phyloP scores from a whole-genome alignment of 2,329 filamentous ascomycete species.

The Mollisia scopiformis region DNA sequence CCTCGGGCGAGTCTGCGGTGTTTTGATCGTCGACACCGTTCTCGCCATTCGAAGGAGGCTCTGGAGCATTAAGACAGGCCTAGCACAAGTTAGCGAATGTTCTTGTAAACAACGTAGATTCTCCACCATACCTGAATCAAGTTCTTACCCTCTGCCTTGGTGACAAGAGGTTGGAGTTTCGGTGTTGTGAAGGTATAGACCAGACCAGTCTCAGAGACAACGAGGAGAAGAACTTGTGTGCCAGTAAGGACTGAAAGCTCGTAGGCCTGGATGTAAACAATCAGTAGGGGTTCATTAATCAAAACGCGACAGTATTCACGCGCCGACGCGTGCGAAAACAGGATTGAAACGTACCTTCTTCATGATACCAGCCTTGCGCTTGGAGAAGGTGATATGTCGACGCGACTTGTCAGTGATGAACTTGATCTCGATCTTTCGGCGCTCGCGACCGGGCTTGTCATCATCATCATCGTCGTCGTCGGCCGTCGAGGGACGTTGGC shows the following conservation, averaged over 20 bases:
- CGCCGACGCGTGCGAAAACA: conserved; percentile 25
- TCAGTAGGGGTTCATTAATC: conserved; percentile 25
- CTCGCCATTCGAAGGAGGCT: conserved; percentile 80
- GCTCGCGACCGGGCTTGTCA: conserved; percentile 96
- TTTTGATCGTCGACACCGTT: conserved; percentile 78
- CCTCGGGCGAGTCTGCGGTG: conserved; percentile 88
- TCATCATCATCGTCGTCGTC: conserved; percentile 98
- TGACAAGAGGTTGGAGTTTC: conserved; percentile 96
- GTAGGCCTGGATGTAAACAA: conserved; percentile 69
- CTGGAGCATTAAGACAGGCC: conserved; percentile 96
- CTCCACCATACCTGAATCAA: conserved; percentile 78
- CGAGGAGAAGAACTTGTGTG: conserved; percentile 93
- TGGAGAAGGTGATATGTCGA: conserved; percentile 98
- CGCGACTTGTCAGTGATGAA: conserved; percentile 99
- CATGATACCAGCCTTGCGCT: conserved; percentile 99
- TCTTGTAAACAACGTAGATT: conserved; percentile 1
- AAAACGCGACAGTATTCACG: conserved; percentile 25
- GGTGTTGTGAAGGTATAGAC: conserved; percentile 99
- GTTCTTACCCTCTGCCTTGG: conserved; percentile 98
- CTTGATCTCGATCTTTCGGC: conserved; percentile 99
- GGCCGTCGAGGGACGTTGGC: conserved; percentile 76
- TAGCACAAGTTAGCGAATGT: conserved; percentile 47
- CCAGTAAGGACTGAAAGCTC: conserved; percentile 96
- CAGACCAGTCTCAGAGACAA: conserved; percentile 95
- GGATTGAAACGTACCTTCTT: conserved; percentile 79